Evolutionary conservation across 108 stramenopile genomes (phyloP).

Genomic region (Nitzschia sp.): DNA sequence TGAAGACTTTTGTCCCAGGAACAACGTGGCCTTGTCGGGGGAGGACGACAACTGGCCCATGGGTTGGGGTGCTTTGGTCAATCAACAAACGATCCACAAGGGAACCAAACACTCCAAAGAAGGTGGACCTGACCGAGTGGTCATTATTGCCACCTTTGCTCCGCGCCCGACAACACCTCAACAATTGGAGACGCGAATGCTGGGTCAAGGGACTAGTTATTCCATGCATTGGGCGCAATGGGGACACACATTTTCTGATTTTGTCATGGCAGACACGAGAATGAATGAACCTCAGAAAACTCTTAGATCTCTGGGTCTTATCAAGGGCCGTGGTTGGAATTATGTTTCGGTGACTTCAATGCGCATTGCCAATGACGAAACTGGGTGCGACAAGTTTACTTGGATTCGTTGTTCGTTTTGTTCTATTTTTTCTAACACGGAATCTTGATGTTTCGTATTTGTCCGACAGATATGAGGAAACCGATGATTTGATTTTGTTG

Average conservation of each 20-base stretch:
- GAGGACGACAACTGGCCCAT: conserved; percentile 28
- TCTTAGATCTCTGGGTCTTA: conserved; percentile 43
- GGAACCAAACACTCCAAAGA: conserved; percentile 51
- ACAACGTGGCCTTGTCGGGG: conserved; percentile 37
- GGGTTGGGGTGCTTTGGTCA: conserved; percentile 57
- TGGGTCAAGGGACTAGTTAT: conserved; percentile 47
- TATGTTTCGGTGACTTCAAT: conserved; percentile 26
- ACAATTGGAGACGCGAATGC: conserved; percentile 13
- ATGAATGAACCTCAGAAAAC: conserved; percentile 48
- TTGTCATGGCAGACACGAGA: conserved; percentile 34
- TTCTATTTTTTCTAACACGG: background rate
- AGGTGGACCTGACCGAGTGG: conserved; percentile 45
- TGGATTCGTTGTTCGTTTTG: background rate
- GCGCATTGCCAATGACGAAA: conserved; percentile 56
- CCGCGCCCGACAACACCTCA: conserved; percentile 40
- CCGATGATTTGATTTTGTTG: conserved; percentile 22
- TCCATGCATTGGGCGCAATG: conserved; percentile 55
- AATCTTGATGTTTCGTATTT: too few relatives aligned
- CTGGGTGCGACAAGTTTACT: conserved; percentile 10
- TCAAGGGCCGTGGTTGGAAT: conserved; percentile 56
- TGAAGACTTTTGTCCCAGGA: conserved; percentile 22
- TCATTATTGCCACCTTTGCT: conserved; percentile 61
- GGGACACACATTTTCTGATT: conserved; percentile 63
- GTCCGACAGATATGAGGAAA: background rate
- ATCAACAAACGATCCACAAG: conserved; percentile 56